These are phyloP conservation scores for Penicillium ochrochloron DNA, from an alignment of 495 filamentous ascomycete species.

Conservation along the genomic window DNA sequence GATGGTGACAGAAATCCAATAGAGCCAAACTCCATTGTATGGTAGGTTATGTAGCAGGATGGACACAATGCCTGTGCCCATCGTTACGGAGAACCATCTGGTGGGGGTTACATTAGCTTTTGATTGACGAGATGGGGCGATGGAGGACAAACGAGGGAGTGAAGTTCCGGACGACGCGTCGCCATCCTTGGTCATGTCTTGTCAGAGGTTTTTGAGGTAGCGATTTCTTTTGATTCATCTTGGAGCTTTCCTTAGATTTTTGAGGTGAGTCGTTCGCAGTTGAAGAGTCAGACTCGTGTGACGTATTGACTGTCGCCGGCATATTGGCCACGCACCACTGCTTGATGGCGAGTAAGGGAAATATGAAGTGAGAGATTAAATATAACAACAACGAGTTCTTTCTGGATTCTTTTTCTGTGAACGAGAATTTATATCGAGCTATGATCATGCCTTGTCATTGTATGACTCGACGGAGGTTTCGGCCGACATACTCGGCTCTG, in stretches of 20 bases:
- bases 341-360: neutral
- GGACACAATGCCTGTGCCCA: slow-evolving; percentile 66
- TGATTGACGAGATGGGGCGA: neutral
- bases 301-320: neutral
- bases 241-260: neutral
- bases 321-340: neutral
- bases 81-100: slow-evolving; percentile 59
- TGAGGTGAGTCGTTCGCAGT: neutral
- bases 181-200: slow-evolving; percentile 49
- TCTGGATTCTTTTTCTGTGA: neutral
- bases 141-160: slow-evolving; percentile 45
- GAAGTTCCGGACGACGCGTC: slow-evolving; percentile 51
- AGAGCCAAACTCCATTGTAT: slow-evolving; percentile 58
- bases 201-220: neutral
- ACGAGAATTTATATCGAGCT: neutral
- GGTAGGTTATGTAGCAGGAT: slow-evolving; percentile 62
- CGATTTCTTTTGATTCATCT: neutral
- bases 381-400: too few species aligned
- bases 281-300: neutral
- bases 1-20: slow-evolving; percentile 56
- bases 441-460: neutral
- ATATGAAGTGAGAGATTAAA: neutral
- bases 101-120: slow-evolving; percentile 5
- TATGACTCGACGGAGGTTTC: slow-evolving; percentile 16
- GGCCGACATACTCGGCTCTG: slow-evolving; percentile 17